Conservation (phyloP, 192 early-diverging fungal species). For the Entomortierella lignicola region DNA sequence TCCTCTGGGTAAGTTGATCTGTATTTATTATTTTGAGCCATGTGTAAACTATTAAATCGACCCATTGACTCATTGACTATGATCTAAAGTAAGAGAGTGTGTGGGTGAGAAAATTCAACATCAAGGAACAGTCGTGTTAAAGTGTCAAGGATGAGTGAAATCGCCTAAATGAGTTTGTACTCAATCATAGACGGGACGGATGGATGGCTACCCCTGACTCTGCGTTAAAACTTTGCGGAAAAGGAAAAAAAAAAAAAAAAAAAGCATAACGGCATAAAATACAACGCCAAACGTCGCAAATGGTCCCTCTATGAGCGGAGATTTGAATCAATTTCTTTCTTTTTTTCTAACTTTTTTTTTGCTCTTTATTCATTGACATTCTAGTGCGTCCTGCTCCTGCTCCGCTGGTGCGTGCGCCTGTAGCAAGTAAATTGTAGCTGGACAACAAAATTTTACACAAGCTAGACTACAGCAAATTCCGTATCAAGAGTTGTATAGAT, state of each 20-base stretch:
- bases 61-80: too few species aligned
- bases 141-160: too few species aligned
- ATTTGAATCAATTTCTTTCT: neutral
- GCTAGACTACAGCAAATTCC: neutral
- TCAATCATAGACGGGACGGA: too few species aligned
- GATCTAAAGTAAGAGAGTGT: neutral
- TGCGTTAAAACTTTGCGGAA: too few species aligned
- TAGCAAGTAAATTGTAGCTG: constrained; percentile 31
- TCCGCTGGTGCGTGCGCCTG: constrained; percentile 23
- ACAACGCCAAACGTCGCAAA: too few species aligned
- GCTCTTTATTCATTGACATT: neutral
- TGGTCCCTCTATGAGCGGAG: neutral
- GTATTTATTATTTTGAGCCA: neutral
- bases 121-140: too few species aligned
- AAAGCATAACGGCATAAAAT: neutral
- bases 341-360: neutral
- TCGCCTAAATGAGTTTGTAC: too few species aligned
- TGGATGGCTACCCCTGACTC: too few species aligned
- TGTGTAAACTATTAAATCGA: neutral
- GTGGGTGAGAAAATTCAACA: too few species aligned
- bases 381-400: constrained; percentile 36
- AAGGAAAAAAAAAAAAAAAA: neutral
- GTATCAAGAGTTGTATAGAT: neutral
- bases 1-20: constrained; percentile 36
- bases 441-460: neutral